Base-by-base conservation (phyloP, 2,329 filamentous ascomycete genomes). In the Leptographium lundbergii region DNA sequence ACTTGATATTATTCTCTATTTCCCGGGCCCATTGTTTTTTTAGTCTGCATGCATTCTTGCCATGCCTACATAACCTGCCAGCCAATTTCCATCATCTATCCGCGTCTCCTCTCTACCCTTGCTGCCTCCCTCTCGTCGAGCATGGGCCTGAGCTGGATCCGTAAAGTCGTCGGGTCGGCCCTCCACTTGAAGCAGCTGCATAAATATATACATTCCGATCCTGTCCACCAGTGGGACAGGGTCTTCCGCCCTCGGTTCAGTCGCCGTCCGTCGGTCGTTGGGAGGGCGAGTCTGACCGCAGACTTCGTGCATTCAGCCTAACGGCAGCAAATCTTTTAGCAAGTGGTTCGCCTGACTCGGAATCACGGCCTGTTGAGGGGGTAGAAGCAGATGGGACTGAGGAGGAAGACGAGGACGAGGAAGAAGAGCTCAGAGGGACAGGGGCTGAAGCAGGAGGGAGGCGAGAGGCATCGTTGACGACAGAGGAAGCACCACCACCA, bases 311-410 rank as follows among this genome's bases (percentile, higher is more conserved):
- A 68, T 79, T 81, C 72, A 81, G 77, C 78, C 81, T 84, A 79
- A 83, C 79, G 74, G 79, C 78, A 78, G 80, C 79, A 81, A 84
- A 79, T 74, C 80, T 76, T 76, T 84, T 84, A 82, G 81, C 78
- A 77, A 84, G 78, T 64, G 76, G 78, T 74, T 80, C 77, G 69
- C 74, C 76, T 64, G 73, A 71, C 57, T 66, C 63, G 47, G 63
- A 42, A 61, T 71, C 70, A 65, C 65, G 60, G 56, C 25, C 22
- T 13, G 54, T 7, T 1, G 22, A 24, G 48, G 61, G 54, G 59
- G 62, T 66, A 48, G 27, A n/a, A 61, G 65, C 63, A 65, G 65
- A 58, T 58, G 67, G 17, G 36, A 13, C 36, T 34, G 66, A 60
- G 34, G 57, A 10, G 53, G 57, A 11, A 25, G 54, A 47, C 54